Evolutionary conservation across 257 asterid genomes (phyloP).

Genomic region (Rauvolfia tetraphylla): DNA sequence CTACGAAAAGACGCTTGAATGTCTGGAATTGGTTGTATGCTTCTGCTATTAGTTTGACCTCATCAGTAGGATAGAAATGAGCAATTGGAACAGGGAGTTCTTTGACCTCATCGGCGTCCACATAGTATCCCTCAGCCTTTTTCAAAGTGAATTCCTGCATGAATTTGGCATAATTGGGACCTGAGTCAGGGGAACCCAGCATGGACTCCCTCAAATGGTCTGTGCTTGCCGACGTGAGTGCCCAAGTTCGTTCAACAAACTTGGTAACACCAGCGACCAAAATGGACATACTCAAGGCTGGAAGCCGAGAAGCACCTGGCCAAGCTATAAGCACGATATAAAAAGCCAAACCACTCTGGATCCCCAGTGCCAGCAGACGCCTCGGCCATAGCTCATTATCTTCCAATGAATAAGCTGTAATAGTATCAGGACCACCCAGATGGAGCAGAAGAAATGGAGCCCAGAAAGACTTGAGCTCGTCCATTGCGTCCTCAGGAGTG

Average conservation of each 20-base stretch:
- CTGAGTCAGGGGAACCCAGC: slow-evolving; percentile 46
- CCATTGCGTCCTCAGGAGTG: background rate
- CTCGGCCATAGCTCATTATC: slow-evolving; percentile 59
- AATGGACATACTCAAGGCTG: slow-evolving; percentile 14
- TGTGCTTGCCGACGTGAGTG: slow-evolving; percentile 33
- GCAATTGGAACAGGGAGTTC: slow-evolving; percentile 30
- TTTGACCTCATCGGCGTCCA: slow-evolving; percentile 31
- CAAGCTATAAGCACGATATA: slow-evolving; percentile 35
- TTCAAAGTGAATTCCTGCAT: slow-evolving; percentile 41
- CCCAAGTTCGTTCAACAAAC: slow-evolving; percentile 37
- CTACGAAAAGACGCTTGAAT: slow-evolving; percentile 49
- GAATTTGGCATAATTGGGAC: slow-evolving; percentile 49
- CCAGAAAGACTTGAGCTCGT: slow-evolving; percentile 42
- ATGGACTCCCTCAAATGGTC: slow-evolving; percentile 34
- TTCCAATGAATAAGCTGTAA: slow-evolving; percentile 53
- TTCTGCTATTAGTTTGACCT: slow-evolving; percentile 13
- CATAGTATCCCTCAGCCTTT: slow-evolving; percentile 38
- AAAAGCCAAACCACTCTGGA: slow-evolving; percentile 37
- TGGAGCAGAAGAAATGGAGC: slow-evolving; percentile 52
- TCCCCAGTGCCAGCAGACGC: slow-evolving; percentile 38
- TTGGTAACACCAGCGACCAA: slow-evolving; percentile 36
- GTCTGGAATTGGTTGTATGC: slow-evolving; percentile 34
- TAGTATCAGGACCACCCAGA: slow-evolving; percentile 61
- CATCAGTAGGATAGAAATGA: no score
- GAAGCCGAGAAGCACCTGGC: slow-evolving; percentile 36